Evolutionary conservation across 1,139 yeast species (phyloP).

Genomic region (Hansenula sp.): DNA sequence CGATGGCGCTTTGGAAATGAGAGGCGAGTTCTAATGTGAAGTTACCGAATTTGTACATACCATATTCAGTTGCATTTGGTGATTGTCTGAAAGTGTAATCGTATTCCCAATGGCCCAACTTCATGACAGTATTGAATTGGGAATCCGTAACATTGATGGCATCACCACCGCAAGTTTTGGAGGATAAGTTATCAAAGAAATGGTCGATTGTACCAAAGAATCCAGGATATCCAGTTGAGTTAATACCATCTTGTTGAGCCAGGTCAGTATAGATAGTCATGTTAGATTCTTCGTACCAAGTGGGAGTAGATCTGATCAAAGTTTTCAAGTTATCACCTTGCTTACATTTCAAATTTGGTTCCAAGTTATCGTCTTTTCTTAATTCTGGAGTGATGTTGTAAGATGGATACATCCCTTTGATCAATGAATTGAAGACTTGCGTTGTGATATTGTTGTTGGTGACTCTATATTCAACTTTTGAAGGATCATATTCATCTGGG

Average conservation of each 20-base stretch:
- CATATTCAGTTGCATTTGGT: slow-evolving; percentile 29
- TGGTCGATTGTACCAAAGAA: slow-evolving; percentile 34
- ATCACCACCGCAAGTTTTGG: slow-evolving; percentile 33
- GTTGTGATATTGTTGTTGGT: slow-evolving; percentile 34
- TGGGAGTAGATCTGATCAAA: slow-evolving; percentile 22
- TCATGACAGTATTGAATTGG: slow-evolving; percentile 32
- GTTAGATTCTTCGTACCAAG: slow-evolving; percentile 31
- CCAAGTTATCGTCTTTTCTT: slow-evolving; percentile 31
- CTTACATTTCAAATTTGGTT: slow-evolving; percentile 29
- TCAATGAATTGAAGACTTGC: slow-evolving; percentile 31
- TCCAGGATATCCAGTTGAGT: slow-evolving; percentile 15
- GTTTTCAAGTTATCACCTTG: slow-evolving; percentile 25
- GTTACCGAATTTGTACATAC: slow-evolving; percentile 29
- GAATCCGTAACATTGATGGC: slow-evolving; percentile 25
- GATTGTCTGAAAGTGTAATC: slow-evolving; percentile 31
- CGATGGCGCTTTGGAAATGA: slow-evolving; percentile 23
- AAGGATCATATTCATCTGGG: slow-evolving; percentile 28
- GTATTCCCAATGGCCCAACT: slow-evolving; percentile 37
- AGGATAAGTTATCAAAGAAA: slow-evolving; percentile 35
- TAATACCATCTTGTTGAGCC: slow-evolving; percentile 18
- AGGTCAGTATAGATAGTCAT: slow-evolving; percentile 24
- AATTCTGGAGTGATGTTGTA: slow-evolving; percentile 25
- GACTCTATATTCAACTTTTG: slow-evolving; percentile 28
- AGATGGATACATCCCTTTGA: slow-evolving; percentile 32
- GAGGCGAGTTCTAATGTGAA: slow-evolving; percentile 31